phyloP scores from a whole-genome alignment of 495 filamentous ascomycete genomes.

The Penicillium goetzii region DNA sequence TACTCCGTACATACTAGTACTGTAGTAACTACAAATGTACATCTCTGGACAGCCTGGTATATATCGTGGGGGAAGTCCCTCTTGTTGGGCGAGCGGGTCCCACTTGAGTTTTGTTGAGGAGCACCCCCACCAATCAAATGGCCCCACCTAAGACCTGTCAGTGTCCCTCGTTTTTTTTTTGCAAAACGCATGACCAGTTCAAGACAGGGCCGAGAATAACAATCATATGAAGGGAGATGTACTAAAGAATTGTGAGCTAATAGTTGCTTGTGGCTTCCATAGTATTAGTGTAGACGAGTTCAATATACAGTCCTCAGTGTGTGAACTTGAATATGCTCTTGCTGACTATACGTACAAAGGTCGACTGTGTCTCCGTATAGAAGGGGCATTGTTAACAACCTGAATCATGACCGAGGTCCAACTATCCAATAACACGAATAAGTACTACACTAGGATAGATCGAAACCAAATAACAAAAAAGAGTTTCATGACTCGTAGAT shows the following conservation, averaged over 20 bases:
- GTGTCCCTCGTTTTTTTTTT: conserved; percentile 9
- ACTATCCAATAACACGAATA: too few relatives aligned
- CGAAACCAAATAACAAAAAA: not conserved
- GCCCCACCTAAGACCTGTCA: conserved; percentile 12
- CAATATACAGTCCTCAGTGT: too few relatives aligned
- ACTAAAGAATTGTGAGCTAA: too few relatives aligned
- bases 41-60: not conserved
- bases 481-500: conserved; percentile 27
- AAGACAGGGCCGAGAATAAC: not conserved
- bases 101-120: conserved; percentile 29
- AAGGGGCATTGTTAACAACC: too few relatives aligned
- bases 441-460: not conserved
- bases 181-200: conserved; percentile 14
- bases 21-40: too few relatives aligned
- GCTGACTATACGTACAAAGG: too few relatives aligned
- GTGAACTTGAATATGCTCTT: too few relatives aligned
- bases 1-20: not conserved
- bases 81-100: conserved; percentile 30
- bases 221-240: too few relatives aligned
- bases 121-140: conserved; percentile 18
- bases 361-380: too few relatives aligned
- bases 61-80: not conserved
- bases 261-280: too few relatives aligned
- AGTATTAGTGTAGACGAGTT: too few relatives aligned
- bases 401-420: too few relatives aligned